These are phyloP conservation scores for Pyrenophora tritici-repentis DNA, from an alignment of 2,329 filamentous ascomycete species.

Conservation along the genomic window DNA sequence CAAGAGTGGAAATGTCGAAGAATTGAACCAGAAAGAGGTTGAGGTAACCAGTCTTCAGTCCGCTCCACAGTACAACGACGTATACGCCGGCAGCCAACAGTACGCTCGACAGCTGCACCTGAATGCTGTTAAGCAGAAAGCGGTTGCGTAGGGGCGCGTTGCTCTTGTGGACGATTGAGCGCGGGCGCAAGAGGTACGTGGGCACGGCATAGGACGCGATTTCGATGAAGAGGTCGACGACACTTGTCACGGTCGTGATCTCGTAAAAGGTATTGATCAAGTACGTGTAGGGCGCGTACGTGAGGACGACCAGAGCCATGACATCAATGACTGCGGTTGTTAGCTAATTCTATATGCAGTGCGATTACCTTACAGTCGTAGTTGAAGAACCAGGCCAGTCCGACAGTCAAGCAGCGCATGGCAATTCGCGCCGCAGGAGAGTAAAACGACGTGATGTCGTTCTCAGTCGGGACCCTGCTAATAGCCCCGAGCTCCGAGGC, in stretches of 20 bases:
- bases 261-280: conserved; percentile 79
- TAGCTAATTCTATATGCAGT: background rate
- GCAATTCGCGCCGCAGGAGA: conserved; percentile 58
- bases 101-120: conserved; percentile 61
- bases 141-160: conserved; percentile 53
- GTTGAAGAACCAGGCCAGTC: conserved; percentile 72
- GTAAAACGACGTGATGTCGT: conserved; percentile 58
- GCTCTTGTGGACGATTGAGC: conserved; percentile 67
- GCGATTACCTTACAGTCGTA: conserved; percentile 68
- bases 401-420: conserved; percentile 69
- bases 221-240: conserved; percentile 69
- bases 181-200: conserved; percentile 73
- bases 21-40: conserved; percentile 73
- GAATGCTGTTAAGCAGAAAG: conserved; percentile 46
- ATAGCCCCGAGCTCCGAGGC: conserved; percentile 69
- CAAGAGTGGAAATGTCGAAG: conserved; percentile 74
- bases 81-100: conserved; percentile 75
- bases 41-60: conserved; percentile 68
- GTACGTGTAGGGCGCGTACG: conserved; percentile 75
- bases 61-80: conserved; percentile 70
- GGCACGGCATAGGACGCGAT: conserved; percentile 71
- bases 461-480: conserved; percentile 64
- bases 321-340: conserved; percentile 47
- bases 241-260: conserved; percentile 65
- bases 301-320: conserved; percentile 60